These are phyloP conservation scores for Omphalea diandra DNA, from an alignment of 441 rosid species.

Conservation along the genomic window DNA sequence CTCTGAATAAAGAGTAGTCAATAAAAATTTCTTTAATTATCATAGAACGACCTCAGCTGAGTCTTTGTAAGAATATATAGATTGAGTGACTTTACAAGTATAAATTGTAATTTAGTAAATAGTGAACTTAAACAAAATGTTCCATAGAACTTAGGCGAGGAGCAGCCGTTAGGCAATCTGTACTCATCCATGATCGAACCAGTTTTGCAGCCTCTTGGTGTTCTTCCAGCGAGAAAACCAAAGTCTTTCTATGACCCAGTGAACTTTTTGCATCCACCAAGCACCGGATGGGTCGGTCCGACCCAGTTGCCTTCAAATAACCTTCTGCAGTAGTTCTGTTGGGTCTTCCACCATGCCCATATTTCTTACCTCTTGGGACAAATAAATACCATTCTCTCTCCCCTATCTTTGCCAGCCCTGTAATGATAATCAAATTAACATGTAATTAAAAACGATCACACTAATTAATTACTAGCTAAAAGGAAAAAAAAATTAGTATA, in stretches of 20 bases:
- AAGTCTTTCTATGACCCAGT: slow-evolving; percentile 28
- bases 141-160: slow-evolving; percentile 15
- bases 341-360: slow-evolving; percentile 31
- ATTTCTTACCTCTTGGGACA: slow-evolving; percentile 31
- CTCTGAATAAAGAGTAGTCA: no score
- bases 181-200: slow-evolving; percentile 39
- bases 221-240: slow-evolving; percentile 34
- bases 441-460: not conserved
- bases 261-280: slow-evolving; percentile 17
- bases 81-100: no score
- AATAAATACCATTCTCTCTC: slow-evolving; percentile 45
- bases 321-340: slow-evolving; percentile 34
- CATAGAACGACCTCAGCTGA: no score
- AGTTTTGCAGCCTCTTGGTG: slow-evolving; percentile 30
- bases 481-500: not conserved
- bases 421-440: not conserved
- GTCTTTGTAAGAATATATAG: no score
- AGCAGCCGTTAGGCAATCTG: slow-evolving; percentile 15
- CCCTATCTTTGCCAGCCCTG: slow-evolving; percentile 32
- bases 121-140: no score
- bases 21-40: no score
- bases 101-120: no score
- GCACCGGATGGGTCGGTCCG: slow-evolving; percentile 21
- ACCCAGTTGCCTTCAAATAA: slow-evolving; percentile 41
- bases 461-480: no score